A percentile compares a stretch with the other conserved stretches of the same genome.
phyloP scores from a whole-genome alignment of 192 early-diverging fungal species.

The Rhizophagus prolifer region DNA sequence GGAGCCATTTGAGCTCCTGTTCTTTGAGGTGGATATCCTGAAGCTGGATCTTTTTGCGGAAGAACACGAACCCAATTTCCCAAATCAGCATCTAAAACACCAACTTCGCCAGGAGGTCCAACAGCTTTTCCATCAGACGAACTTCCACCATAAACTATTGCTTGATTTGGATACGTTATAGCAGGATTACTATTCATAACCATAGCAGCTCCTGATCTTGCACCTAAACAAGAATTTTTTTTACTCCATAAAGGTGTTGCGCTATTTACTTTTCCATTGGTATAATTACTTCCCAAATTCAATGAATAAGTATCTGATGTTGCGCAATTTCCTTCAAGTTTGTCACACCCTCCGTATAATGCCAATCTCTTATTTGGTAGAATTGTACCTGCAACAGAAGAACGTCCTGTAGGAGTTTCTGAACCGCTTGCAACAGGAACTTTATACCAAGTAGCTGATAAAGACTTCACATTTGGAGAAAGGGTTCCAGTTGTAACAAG shows the following conservation, averaged over 20 bases:
- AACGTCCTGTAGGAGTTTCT: not conserved
- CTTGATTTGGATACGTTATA: not conserved
- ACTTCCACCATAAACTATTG: constrained; percentile 13
- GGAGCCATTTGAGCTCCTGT: constrained; percentile 13
- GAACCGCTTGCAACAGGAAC: not conserved
- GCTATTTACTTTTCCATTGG: not conserved
- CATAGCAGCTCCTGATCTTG: constrained; percentile 16
- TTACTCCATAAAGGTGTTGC: not conserved
- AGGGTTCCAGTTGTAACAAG: not conserved
- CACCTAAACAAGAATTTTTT: not conserved
- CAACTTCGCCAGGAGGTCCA: constrained; percentile 3
- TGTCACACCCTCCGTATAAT: constrained; percentile 16
- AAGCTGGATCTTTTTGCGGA: not conserved
- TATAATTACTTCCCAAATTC: not conserved
- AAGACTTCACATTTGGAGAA: not conserved
- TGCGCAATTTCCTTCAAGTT: not conserved
- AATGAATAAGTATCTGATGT: not conserved
- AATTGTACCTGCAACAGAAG: not conserved
- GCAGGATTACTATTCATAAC: not conserved
- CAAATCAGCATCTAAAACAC: constrained; percentile 9
- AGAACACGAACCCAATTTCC: constrained; percentile 22
- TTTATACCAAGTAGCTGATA: not conserved
- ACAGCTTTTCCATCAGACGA: not conserved
- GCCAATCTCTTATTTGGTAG: not conserved
- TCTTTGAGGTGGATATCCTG: not conserved